phyloP scores from a whole-genome alignment of 768 basidiomycete species.

The Cystofilobasidium capitatum region DNA sequence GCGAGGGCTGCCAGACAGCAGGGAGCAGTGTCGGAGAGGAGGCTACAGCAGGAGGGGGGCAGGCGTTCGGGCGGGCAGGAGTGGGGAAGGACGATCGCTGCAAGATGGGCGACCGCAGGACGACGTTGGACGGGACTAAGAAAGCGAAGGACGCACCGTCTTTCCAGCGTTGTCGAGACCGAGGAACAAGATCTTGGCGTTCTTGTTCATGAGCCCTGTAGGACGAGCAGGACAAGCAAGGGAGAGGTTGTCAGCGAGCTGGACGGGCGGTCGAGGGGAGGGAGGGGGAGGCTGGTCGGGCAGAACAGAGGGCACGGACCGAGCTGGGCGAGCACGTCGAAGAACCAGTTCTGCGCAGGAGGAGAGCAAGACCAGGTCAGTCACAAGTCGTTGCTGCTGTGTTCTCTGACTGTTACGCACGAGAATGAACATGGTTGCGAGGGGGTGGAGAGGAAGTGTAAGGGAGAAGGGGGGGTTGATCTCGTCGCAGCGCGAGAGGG shows the following conservation, averaged over 20 bases:
- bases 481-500: too few relatives aligned
- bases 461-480: not conserved
- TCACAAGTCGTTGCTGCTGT: not conserved
- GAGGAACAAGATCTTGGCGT: slow-evolving; percentile 98
- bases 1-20: not conserved
- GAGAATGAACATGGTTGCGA: slow-evolving; percentile 24
- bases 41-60: not conserved
- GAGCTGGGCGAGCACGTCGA: slow-evolving; percentile 85
- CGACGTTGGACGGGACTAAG: too few relatives aligned
- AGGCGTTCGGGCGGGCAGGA: not conserved
- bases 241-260: not conserved
- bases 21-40: not conserved
- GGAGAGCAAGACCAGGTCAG: not conserved
- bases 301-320: slow-evolving; percentile 48
- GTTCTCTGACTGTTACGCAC: not conserved
- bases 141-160: slow-evolving; percentile 54
- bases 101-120: too few relatives aligned
- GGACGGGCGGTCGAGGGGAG: not conserved
- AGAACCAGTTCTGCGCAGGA: slow-evolving; percentile 68
- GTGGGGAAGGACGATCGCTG: not conserved
- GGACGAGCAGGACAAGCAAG: not conserved
- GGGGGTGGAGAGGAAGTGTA: not conserved
- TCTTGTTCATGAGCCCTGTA: slow-evolving; percentile 51
- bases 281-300: not conserved
- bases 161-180: slow-evolving; percentile 99